Evolutionary conservation across 2,329 filamentous ascomycete species (phyloP), one percentile per base, ranked within the genome.

Genomic region (Hymenoscyphus fructigenus): DNA sequence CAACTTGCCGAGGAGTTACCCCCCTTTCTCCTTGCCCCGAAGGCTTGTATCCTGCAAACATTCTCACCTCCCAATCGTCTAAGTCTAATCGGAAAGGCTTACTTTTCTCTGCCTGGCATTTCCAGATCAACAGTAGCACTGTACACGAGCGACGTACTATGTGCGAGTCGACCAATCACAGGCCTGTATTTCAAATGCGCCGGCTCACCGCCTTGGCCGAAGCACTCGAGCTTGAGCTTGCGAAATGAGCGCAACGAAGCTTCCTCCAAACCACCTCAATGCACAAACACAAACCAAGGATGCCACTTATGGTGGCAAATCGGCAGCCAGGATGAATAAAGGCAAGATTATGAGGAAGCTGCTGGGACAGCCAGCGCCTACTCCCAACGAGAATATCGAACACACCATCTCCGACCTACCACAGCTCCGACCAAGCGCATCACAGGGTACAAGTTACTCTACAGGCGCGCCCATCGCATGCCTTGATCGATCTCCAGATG

Each of bases 401-500:
- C 71, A 72, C 59, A 67, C 56, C 59, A 61, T 66, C 29, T n/a
- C 36, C 57, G 72, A 74, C 29, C 66, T 63, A 10, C 69, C 70
- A 12, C 69, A 73, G 47, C 68, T 72, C 26, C 71, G 73, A 61
- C 73, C 73, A 15, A 73, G 67, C 67, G 71, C 81, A 67, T 84
- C 85, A 9, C 87, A 87, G 68, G 82, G 87, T 68, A 83, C 82
- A 47, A 75, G 81, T 12, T 84, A 85, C 69, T 71, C 78, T 14
- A 82, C 83, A 1, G 79, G 81, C 34, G 80, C 78, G 1, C 85
- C 87, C 5, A 83, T 89, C 36, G 75, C 82, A 47, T 85, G 83
- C 69, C 78, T 89, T 69, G 86, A 88, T 72, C 80, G 81, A 38
- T 85, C 86, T 1, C 79, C 83, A 63, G 85, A 88, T 71, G 82